Evolutionary conservation across 2,329 filamentous ascomycete species (phyloP), one percentile per base, ranked within the genome.

Genomic region (Fonsecaea multimorphosa): DNA sequence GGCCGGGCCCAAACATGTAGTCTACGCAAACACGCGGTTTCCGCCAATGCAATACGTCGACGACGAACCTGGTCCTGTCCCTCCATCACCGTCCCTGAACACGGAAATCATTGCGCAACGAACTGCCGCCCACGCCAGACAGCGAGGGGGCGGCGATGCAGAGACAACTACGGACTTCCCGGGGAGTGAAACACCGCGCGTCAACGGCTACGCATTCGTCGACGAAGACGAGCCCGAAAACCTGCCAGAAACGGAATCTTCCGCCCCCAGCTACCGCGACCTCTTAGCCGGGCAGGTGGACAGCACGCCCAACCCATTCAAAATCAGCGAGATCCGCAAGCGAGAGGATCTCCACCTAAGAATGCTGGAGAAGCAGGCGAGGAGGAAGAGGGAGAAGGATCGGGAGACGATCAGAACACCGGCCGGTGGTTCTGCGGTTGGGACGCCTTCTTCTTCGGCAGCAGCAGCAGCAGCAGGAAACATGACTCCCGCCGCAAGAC

Each of bases 171-270:
- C 81, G 9, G 83, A 83, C 1, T 86, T 82, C 66, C 82, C 83
- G 0, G 90, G 89, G 16, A 85, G 84, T 64, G 93, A 96, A 77
- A 98, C 94, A 0, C 95, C 94, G 0, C 86, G 92, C 1, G 91
- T 98, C 0, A 96, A 96, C 69, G 95, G 95, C 1, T 99, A 97
- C 76, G 87, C 92, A 0, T 98, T 97, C 78, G 93, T 99, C 38
- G 93, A 97, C 71, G 92, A 96, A 63, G 91, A 82, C 59, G 82
- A 83, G 58, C 71, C 77, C 22, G 80, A 81, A 16, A 71, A 74
- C 1, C 73, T 76, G 7, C 49, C 74, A n/a, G 78, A 81, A n/a
- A 69, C 80, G 68, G 72, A 70, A 70, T 83, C 90, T 73, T 79
- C 88, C 61, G 79, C 91, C 7, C 78, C 79, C 46, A 71, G 69